A percentile compares a stretch with the other conserved stretches of the same genome.
Evolutionary conservation across 208 protist species (phyloP).

Genomic region (Naegleria lovaniensis): DNA sequence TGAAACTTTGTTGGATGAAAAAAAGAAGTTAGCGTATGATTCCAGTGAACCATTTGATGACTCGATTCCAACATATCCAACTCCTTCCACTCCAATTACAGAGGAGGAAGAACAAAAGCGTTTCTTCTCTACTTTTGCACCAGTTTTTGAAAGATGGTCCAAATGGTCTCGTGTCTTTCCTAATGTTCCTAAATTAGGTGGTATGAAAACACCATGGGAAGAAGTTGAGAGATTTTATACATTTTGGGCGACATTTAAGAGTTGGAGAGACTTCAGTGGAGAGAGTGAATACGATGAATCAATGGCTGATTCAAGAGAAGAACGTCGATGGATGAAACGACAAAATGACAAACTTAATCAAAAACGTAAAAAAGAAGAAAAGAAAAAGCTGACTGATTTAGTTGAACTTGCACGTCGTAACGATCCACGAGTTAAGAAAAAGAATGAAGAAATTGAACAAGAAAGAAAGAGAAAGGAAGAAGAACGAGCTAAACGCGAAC

Average conservation of each 20-base stretch:
- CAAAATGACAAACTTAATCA: slow-evolving; percentile 81
- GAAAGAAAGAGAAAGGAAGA: neutral
- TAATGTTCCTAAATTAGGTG: slow-evolving; percentile 63
- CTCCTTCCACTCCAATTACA: neutral
- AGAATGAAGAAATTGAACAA: slow-evolving; percentile 61
- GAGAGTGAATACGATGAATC: slow-evolving; percentile 81
- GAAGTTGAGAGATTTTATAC: slow-evolving; percentile 86
- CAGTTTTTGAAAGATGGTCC: neutral
- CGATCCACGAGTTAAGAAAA: slow-evolving; percentile 79
- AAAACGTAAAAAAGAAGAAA: slow-evolving; percentile 72
- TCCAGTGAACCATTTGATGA: slow-evolving; percentile 88
- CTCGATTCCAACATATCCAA: slow-evolving; percentile 59
- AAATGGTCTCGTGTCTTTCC: slow-evolving; percentile 34
- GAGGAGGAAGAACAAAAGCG: neutral
- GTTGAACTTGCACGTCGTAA: slow-evolving; percentile 75
- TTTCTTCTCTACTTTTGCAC: neutral
- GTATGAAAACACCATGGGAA: slow-evolving; percentile 53
- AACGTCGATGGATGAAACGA: slow-evolving; percentile 91
- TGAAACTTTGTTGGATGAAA: slow-evolving; percentile 79
- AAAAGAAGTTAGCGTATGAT: slow-evolving; percentile 74
- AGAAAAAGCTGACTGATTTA: slow-evolving; percentile 69
- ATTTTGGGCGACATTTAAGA: slow-evolving; percentile 84
- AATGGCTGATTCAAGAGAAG: slow-evolving; percentile 82
- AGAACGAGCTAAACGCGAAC: neutral
- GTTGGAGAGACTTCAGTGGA: slow-evolving; percentile 89